A percentile compares a stretch with the other conserved stretches of the same genome.
Conservation (phyloP, 2,329 filamentous ascomycete species). For the Acephala macrosclerotiorum region DNA sequence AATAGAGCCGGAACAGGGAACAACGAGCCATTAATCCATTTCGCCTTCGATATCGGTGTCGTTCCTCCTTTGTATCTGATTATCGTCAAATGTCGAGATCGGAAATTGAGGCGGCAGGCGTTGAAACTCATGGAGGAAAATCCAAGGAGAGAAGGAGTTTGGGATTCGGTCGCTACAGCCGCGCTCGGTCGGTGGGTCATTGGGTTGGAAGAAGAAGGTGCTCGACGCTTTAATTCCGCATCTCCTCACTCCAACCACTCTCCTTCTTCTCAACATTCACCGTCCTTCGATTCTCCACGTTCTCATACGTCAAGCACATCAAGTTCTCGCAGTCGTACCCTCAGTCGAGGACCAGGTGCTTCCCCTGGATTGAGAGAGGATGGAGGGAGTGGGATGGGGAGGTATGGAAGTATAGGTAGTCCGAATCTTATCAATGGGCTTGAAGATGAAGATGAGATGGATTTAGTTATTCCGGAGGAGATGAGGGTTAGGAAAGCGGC, state of each 20-base stretch:
- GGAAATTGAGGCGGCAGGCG: constrained; percentile 62
- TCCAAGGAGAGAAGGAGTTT: constrained; percentile 70
- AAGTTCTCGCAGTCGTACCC: not conserved
- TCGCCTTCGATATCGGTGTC: constrained; percentile 68
- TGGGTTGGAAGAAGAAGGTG: constrained; percentile 31
- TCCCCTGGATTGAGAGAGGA: not conserved
- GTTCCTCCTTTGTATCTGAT: constrained; percentile 69
- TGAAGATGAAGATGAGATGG: not conserved
- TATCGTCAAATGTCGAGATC: constrained; percentile 68
- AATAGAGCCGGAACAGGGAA: not conserved
- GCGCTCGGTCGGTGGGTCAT: constrained; percentile 33
- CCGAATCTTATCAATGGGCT: not conserved
- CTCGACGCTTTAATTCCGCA: constrained; percentile 13
- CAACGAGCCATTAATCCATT: constrained; percentile 43
- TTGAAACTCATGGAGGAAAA: constrained; percentile 66
- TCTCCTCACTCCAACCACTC: not conserved
- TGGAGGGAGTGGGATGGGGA: not conserved
- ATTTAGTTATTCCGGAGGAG: constrained; percentile 27
- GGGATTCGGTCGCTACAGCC: constrained; percentile 53
- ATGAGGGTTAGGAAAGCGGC: constrained; percentile 29
- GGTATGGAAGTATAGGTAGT: constrained; percentile 5
- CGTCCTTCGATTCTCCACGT: not conserved
- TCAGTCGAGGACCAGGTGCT: not conserved
- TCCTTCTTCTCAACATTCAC: not conserved
- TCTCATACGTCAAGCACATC: not conserved